Evolutionary conservation across 2,329 filamentous ascomycete genomes (phyloP).

Genomic region (Teratosphaeria viscida): DNA sequence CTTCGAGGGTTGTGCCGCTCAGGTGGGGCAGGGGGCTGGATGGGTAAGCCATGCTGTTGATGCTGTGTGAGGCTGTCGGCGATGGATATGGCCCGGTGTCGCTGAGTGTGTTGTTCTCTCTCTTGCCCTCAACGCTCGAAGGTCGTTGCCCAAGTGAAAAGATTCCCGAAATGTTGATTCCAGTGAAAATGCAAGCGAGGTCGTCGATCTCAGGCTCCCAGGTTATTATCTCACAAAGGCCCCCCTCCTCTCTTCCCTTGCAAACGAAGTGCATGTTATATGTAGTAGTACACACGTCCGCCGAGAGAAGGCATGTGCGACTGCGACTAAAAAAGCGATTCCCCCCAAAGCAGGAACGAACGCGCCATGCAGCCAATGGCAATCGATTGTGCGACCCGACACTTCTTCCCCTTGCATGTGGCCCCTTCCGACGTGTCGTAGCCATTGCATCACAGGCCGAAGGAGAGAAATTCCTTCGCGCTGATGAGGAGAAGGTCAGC

Average conservation of each 20-base stretch:
- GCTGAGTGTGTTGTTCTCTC: background rate
- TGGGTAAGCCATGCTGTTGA: background rate
- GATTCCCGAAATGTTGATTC: background rate
- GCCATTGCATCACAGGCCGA: background rate
- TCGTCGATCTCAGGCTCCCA: background rate
- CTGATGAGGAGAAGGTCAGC: background rate
- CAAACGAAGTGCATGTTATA: too few species aligned
- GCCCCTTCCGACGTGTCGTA: background rate
- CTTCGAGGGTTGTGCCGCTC: background rate
- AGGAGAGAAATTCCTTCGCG: background rate
- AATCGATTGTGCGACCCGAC: background rate
- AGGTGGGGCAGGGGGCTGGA: background rate
- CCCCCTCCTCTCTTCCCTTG: too few species aligned
- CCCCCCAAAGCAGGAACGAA: background rate
- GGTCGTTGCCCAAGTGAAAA: background rate
- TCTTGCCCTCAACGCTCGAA: background rate
- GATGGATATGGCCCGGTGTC: background rate
- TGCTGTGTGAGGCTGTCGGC: background rate
- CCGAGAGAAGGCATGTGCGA: background rate
- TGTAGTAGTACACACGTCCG: too few species aligned
- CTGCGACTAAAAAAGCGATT: background rate
- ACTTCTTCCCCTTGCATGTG: background rate
- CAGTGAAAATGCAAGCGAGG: background rate
- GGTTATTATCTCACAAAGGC: background rate
- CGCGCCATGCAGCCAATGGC: background rate